A percentile compares a stretch with the other conserved stretches of the same genome.
phyloP scores from a whole-genome alignment of 2,329 filamentous ascomycete genomes.

The Coniochaeta sp. region DNA sequence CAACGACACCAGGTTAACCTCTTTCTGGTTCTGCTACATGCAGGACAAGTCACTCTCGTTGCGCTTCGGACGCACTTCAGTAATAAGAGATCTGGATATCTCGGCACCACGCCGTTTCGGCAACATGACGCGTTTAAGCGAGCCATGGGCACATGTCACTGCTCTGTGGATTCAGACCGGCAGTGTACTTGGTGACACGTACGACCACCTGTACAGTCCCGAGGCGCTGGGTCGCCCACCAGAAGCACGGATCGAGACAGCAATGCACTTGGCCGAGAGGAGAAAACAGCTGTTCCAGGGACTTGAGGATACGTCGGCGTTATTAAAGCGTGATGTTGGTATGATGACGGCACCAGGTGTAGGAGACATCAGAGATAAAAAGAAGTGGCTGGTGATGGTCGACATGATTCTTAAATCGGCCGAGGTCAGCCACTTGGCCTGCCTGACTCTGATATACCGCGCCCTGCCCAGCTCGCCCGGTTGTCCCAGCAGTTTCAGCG shows the following conservation, averaged over 20 bases:
- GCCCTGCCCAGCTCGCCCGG: conserved; percentile 38
- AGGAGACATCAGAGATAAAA: conserved; percentile 6
- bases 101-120: conserved; percentile 29
- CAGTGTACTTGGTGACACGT: conserved; percentile 50
- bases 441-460: conserved; percentile 43
- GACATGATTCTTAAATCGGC: conserved; percentile 37
- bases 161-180: conserved; percentile 47
- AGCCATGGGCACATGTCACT: conserved; percentile 40
- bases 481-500: conserved; percentile 34
- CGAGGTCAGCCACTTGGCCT: conserved; percentile 38
- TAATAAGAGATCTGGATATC: conserved; percentile 51
- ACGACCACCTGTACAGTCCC: conserved; percentile 48
- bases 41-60: conserved; percentile 52
- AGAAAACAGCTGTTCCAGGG: conserved; percentile 25
- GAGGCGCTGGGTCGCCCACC: conserved; percentile 31
- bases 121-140: conserved; percentile 14
- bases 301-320: conserved; percentile 7
- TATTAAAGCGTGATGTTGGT: conserved; percentile 20
- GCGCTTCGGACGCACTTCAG: conserved; percentile 50
- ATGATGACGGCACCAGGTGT: neutral
- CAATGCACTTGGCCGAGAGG: conserved; percentile 26
- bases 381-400: conserved; percentile 25
- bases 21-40: conserved; percentile 46
- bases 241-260: conserved; percentile 30
- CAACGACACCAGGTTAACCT: conserved; percentile 26